These are phyloP conservation scores for Cytospora paraplurivora DNA, from an alignment of 2,329 filamentous ascomycete genomes.

Conservation along the genomic window DNA sequence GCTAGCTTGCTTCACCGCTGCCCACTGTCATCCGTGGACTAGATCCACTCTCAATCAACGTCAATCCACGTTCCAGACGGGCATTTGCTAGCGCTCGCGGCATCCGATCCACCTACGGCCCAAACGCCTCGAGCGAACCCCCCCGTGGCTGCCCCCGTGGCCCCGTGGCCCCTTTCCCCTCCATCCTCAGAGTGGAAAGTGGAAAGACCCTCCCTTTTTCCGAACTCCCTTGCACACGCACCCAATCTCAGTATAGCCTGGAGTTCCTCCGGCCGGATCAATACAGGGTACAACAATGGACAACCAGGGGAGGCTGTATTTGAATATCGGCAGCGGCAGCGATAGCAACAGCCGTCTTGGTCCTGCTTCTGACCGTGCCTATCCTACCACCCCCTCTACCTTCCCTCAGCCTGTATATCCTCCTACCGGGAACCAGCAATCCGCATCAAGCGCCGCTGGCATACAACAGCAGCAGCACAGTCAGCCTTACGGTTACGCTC, in stretches of 20 bases:
- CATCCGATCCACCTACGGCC: conserved; percentile 17
- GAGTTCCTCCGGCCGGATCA: conserved; percentile 26
- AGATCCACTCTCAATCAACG: conserved; percentile 19
- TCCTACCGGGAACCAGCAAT: conserved; percentile 41
- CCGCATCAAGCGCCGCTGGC: conserved; percentile 49
- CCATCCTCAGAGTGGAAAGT: conserved; percentile 19
- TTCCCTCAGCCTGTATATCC: conserved; percentile 87
- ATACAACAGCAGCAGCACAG: conserved; percentile 47
- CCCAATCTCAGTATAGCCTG: conserved; percentile 20
- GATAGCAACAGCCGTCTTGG: conserved; percentile 67
- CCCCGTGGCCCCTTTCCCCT: conserved; percentile 21
- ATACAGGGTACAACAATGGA: conserved; percentile 45
- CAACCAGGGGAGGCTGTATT: conserved; percentile 61
- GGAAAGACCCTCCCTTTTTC: conserved; percentile 23
- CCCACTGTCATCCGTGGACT: conserved; percentile 14
- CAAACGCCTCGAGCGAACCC: conserved; percentile 9
- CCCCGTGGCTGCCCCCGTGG: background rate
- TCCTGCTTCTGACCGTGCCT: conserved; percentile 64
- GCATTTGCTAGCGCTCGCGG: conserved; percentile 23
- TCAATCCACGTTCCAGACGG: conserved; percentile 15
- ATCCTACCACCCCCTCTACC: conserved; percentile 89
- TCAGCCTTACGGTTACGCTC: conserved; percentile 49
- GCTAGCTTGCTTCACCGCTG: conserved; percentile 27
- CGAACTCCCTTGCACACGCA: conserved; percentile 22
- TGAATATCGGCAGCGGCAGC: conserved; percentile 69